Base-by-base conservation (phyloP, 345 rosid genomes). In the Pistacia integerrima region DNA sequence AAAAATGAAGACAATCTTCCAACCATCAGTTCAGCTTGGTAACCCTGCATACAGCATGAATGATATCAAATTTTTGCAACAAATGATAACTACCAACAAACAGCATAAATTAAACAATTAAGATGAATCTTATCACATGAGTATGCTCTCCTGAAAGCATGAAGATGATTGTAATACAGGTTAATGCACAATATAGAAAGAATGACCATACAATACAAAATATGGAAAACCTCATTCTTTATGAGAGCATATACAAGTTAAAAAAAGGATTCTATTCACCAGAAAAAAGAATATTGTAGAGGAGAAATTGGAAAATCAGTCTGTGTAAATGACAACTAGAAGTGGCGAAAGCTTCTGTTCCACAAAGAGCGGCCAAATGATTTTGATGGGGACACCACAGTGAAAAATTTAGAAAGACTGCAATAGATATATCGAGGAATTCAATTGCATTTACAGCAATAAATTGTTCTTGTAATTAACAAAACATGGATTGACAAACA, bases 1-100 rank as follows among this genome's bases (percentile, higher is more conserved):
- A 78, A 72, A 73, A 80, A 90, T 41, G 86, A 78, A 64, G 91
- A 78, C 81, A 90, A 20, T 60, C 86, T 76, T 80, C 88, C 87
- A 84, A 75, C 58, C 62, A 59, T 65, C 69, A 79, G 75, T 77
- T 85, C 80, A 69, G 66, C n/a, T 64, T 13, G 83, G 78, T 77
- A 76, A 76, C 30, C 87, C 98, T 88, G 94, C 89, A 85, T 57
- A 80, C 54, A 60, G 72, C 78, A 59, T 58, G 56, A 82, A 74
- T 76, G 73, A 67, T 9, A 83, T 73, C 62, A 44, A 72, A 75
- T 68, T 36, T 22, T 67, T 36, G 74, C 66, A 63, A 69, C 72
- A 74, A 56, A 25, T 51, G 1, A 46, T 8, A 51, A 61, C 35
- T 25, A 41, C 25, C 72, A 16, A 61, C 67, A 83, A 64, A 62